phyloP scores from a whole-genome alignment of 441 rosid species.

The Erodium texanum region DNA sequence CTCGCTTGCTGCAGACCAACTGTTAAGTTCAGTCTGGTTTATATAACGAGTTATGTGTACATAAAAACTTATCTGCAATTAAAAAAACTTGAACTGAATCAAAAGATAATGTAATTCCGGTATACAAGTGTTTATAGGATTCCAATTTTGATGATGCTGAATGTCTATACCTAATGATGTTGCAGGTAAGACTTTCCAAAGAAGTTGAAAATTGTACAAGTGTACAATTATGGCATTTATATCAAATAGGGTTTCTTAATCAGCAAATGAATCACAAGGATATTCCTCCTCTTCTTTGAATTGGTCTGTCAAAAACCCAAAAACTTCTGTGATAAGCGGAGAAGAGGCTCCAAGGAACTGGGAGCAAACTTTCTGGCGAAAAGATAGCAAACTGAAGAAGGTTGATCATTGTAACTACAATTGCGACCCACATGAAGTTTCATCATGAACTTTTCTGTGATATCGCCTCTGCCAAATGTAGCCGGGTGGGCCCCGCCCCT shows the following conservation, averaged over 20 bases:
- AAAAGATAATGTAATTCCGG: neutral
- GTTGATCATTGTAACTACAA: slow-evolving; percentile 58
- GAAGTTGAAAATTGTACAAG: neutral
- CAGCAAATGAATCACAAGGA: neutral
- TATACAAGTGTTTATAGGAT: neutral
- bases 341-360: slow-evolving; percentile 57
- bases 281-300: neutral
- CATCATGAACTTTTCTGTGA: slow-evolving; percentile 57
- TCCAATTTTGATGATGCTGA: neutral
- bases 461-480: slow-evolving; percentile 61
- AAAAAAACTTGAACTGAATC: neutral
- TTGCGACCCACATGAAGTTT: slow-evolving; percentile 32
- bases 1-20: neutral
- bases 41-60: neutral
- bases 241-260: neutral
- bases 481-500: slow-evolving; percentile 94
- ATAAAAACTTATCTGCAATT: neutral
- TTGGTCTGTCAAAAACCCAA: neutral
- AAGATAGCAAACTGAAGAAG: slow-evolving; percentile 59
- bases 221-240: neutral
- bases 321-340: neutral
- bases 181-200: neutral
- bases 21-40: neutral
- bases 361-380: slow-evolving; percentile 87
- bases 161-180: neutral